Evolutionary conservation across 495 filamentous ascomycete genomes (phyloP), one percentile per base, ranked within the genome.

Genomic region (Penicillium turbatum): DNA sequence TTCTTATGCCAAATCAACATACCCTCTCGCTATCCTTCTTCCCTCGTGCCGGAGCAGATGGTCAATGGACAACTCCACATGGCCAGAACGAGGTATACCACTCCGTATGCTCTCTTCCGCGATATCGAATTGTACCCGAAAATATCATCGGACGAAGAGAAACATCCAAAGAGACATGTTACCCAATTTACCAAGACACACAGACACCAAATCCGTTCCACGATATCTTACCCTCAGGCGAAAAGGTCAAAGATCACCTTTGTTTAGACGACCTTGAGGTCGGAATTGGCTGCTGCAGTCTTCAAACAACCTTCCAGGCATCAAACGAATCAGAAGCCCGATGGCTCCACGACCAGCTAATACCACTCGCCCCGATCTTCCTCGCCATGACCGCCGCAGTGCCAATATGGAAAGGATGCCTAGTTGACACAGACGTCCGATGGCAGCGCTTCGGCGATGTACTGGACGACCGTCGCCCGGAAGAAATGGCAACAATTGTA

Each of bases 251-350:
- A 50, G 83, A 89, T 63, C 83, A 86, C 57, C 88, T 96, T 46
- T 90, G 95, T 67, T 91, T 95, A 88, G 90, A 95, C 67, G 88
- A 88, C 19, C 90, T 93, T 88, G 89, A 86, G 2, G 92, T 93
- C 69, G 89, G 90, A 21, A 91, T 93, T 86, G 90, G 90, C 10
- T 92, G 88, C 62, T 92, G 90, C 65, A 95, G 90, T 68, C 70
- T 96, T 53, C 91, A 96, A 63, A 93, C 93, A 44, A 96, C 91
- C 2, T 93, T 96, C 63, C 91, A 96, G 64, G 86, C 90, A 24
- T 90, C 91, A 75, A 95, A 93, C 67, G 88, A 95, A 61, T 82
- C 77, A 53, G 91, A 95, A 67, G 91, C 89, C 4, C 74, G 91
- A 42, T 83, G 79, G 66, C 83, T 96, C 75, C 92, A 96, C 67